Evolutionary conservation across 306 rosid genomes (phyloP).

Genomic region (Trichosanthes cucumerina): DNA sequence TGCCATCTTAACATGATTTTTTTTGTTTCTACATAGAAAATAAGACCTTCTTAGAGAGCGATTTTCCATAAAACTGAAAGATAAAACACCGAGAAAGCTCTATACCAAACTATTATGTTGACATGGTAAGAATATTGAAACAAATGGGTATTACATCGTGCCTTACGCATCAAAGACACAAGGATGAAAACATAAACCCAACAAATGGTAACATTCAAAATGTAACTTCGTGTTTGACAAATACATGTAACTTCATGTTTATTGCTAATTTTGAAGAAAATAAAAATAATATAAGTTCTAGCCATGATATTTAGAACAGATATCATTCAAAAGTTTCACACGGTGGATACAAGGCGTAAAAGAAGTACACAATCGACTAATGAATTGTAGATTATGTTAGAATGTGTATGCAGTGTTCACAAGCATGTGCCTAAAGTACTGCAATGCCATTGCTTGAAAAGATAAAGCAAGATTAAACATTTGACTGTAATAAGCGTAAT

Average conservation of each 20-base stretch:
- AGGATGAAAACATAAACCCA: background rate
- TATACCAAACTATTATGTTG: background rate
- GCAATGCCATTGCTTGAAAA: background rate
- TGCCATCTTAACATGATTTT: background rate
- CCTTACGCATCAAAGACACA: background rate
- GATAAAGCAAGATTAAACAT: constrained; percentile 17
- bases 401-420: background rate
- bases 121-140: background rate
- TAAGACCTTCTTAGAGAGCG: background rate
- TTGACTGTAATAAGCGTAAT: constrained; percentile 46
- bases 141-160: background rate
- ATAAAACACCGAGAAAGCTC: background rate
- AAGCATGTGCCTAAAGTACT: background rate
- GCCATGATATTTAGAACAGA: background rate
- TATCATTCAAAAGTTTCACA: background rate
- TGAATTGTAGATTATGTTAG: background rate
- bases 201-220: constrained; percentile 4
- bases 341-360: background rate
- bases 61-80: background rate
- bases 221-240: too few relatives aligned
- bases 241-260: background rate
- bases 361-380: background rate
- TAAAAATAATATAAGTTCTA: background rate
- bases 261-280: background rate
- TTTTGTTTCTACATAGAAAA: background rate